Evolutionary conservation across 2,329 filamentous ascomycete species (phyloP), one percentile per base, ranked within the genome.

Genomic region (Rosellinia necatrix): DNA sequence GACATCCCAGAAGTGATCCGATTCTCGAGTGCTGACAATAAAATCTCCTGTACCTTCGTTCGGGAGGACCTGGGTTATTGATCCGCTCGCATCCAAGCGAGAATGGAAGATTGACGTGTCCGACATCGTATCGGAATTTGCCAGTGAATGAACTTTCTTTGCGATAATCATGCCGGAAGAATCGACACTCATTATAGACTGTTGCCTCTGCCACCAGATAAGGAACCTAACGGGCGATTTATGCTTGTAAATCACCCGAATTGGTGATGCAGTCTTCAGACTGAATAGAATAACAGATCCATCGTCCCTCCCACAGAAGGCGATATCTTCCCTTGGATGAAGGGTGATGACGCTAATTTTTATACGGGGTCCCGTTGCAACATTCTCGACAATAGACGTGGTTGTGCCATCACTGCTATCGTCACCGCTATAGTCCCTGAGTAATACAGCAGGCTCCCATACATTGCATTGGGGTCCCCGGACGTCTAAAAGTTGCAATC

Each of bases 381-480:
- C 22, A n/a, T 21, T 42, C 6, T 42, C 38, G 21, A 42, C 38
- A 22, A 42, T 42, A 21, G 38, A 42, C 13, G 21, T 15, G 10
- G 38, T 25, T n/a, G 38, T 52, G 12, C n/a, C 22, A 7, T 29
- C 40, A 13, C 49, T 13, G 4, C 30, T 24, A 4, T 21, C 25
- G 22, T 52, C 49, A 10, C 30, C 38, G 22, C 37, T 30, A 21
- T 19, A 38, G 8, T 15, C 32, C 15, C 22, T 21, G 21, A 42
- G 17, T n/a, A 42, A 22, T 12, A 22, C n/a, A 9, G 40, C 40
- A 24, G 40, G 40, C 21, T 52, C 49, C 49, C 49, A 46, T 12
- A 52, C 49, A 29, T 15, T 52, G 49, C 49, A 52, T 43, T 52
- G 49, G 10, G 49, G 10, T 1, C 49, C 49, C 3, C 49, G 40